Percentiles rank a stretch among this genome's conserved stretches.
Conservation (phyloP, 2,329 filamentous ascomycete species). For the Teratosphaeria viscida region DNA sequence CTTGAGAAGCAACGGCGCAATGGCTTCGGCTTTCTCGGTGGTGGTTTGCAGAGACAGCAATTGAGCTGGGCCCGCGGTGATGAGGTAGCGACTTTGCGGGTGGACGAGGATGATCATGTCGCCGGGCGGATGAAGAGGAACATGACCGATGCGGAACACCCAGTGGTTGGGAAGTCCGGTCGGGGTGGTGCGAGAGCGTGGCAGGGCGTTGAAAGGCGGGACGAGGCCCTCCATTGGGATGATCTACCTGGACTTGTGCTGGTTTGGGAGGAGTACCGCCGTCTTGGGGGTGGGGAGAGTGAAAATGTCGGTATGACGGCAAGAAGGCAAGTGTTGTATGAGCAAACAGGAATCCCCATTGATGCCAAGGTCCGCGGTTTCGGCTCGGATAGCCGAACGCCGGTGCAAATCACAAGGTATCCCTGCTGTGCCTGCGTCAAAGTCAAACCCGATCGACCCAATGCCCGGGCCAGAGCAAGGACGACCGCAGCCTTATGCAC, state of each 20-base stretch:
- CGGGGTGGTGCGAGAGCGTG: not conserved
- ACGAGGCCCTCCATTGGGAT: not conserved
- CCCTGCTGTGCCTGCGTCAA: no score
- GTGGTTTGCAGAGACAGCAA: not conserved
- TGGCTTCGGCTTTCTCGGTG: not conserved
- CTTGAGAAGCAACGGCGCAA: not conserved
- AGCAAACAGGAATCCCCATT: no score
- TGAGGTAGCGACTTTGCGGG: not conserved
- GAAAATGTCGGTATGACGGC: no score
- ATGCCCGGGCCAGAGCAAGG: no score
- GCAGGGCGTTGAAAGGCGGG: not conserved
- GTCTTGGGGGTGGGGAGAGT: no score
- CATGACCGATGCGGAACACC: not conserved
- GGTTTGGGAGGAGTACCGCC: no score
- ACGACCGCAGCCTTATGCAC: no score
- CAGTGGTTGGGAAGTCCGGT: not conserved
- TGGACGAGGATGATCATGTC: not conserved
- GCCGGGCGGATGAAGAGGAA: not conserved
- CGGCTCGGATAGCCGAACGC: no score
- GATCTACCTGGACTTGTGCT: not conserved
- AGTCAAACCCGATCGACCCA: no score
- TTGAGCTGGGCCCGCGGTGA: not conserved
- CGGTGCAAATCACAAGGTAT: no score
- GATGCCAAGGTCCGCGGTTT: no score
- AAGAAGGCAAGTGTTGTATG: no score